Conservation (phyloP, 306 rosid species). For the Arachis stenosperma region DNA sequence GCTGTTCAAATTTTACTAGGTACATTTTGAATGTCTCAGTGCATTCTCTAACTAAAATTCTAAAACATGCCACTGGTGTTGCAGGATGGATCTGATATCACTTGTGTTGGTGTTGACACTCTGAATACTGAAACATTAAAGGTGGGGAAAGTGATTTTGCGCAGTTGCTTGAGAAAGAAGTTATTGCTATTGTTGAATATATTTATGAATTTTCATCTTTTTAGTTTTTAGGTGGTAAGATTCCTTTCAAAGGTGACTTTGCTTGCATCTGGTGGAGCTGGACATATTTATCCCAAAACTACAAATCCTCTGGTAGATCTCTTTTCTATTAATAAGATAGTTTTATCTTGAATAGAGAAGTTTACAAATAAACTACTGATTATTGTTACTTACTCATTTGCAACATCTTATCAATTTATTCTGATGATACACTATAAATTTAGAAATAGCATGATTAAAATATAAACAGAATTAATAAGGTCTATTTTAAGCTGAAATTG, state of each 20-base stretch:
- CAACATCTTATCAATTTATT: not conserved
- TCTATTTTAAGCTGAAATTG: constrained; percentile 10
- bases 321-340: constrained; percentile 1
- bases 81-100: constrained; percentile 75
- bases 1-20: constrained; percentile 7
- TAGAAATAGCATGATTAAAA: constrained; percentile 14
- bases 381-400: not conserved
- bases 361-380: constrained; percentile 16
- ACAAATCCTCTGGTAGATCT: constrained; percentile 87
- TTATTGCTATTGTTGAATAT: constrained; percentile 6
- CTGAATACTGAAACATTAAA: constrained; percentile 71
- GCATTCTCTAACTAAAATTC: constrained; percentile 43
- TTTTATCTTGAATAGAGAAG: not conserved
- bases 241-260: constrained; percentile 92
- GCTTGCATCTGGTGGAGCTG: constrained; percentile 97
- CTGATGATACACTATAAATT: constrained; percentile 13
- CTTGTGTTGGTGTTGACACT: constrained; percentile 87
- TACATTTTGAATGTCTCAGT: constrained; percentile 30
- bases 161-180: constrained; percentile 24
- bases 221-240: constrained; percentile 75
- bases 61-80: constrained; percentile 39
- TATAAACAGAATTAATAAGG: not conserved
- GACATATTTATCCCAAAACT: constrained; percentile 92
- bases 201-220: constrained; percentile 36
- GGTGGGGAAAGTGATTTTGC: constrained; percentile 55